These are phyloP conservation scores for Colletotrichum endophyticum DNA, from an alignment of 2,329 filamentous ascomycete genomes.

Conservation along the genomic window DNA sequence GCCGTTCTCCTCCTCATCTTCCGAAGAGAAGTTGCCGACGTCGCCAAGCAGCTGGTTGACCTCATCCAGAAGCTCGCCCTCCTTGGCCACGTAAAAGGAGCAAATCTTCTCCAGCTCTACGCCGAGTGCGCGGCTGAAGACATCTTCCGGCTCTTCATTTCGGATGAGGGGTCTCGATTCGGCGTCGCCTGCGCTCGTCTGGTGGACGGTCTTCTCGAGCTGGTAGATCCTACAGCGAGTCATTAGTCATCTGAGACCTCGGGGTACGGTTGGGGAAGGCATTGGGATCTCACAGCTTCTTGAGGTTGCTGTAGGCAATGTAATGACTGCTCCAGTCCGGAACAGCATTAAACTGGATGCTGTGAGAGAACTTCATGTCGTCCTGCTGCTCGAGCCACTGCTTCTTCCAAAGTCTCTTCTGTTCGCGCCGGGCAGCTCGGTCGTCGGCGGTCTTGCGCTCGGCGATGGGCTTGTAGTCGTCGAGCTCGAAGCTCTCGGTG, in stretches of 20 bases:
- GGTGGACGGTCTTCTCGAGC: conserved; percentile 84
- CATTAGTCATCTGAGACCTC: background rate
- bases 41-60: conserved; percentile 79
- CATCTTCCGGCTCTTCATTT: conserved; percentile 75
- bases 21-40: conserved; percentile 67
- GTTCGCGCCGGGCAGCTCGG: conserved; percentile 35
- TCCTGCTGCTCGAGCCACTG: conserved; percentile 73
- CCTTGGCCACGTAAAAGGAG: conserved; percentile 89
- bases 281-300: conserved; percentile 79
- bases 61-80: conserved; percentile 84
- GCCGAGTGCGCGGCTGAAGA: conserved; percentile 83
- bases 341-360: conserved; percentile 98
- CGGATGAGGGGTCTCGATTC: conserved; percentile 86
- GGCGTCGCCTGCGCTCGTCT: conserved; percentile 68
- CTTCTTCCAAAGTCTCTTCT: conserved; percentile 67
- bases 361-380: conserved; percentile 99
- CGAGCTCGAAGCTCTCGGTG: conserved; percentile 42
- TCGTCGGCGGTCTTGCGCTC: conserved; percentile 32
- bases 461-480: conserved; percentile 39
- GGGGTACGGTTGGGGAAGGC: background rate
- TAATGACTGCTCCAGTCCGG: conserved; percentile 99
- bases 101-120: conserved; percentile 93
- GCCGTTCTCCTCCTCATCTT: conserved; percentile 35
- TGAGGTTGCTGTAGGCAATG: conserved; percentile 97
- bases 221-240: conserved; percentile 78